A percentile compares a stretch with the other conserved stretches of the same genome.
Evolutionary conservation across 768 basidiomycete species (phyloP).

Genomic region (Mycena albidolilacea): DNA sequence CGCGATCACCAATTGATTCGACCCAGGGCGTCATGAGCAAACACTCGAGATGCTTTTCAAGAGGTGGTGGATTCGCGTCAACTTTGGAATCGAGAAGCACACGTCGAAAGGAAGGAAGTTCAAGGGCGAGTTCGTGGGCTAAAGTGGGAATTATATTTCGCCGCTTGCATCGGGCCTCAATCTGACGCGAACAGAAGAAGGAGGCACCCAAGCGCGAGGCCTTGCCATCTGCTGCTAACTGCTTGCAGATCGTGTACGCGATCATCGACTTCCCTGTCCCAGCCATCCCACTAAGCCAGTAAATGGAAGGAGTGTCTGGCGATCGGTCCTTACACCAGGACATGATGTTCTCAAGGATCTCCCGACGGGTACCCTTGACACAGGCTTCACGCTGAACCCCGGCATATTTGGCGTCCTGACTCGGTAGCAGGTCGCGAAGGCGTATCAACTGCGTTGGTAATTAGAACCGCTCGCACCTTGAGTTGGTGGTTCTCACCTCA

Average conservation of each 20-base stretch:
- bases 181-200: conserved; percentile 39
- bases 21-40: conserved; percentile 10
- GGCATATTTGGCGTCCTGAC: background rate
- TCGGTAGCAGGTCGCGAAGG: background rate
- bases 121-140: conserved; percentile 10
- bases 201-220: conserved; percentile 58
- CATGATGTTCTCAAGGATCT: background rate
- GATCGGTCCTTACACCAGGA: conserved; percentile 16
- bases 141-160: conserved; percentile 7
- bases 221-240: conserved; percentile 50
- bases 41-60: background rate
- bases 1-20: background rate
- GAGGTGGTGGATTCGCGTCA: conserved; percentile 7
- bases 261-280: conserved; percentile 47
- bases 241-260: conserved; percentile 37
- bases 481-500: background rate
- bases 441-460: background rate
- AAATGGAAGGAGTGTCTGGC: conserved; percentile 34
- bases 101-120: background rate
- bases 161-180: background rate
- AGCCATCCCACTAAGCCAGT: conserved; percentile 44
- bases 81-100: background rate
- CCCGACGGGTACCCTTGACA: background rate
- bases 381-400: background rate
- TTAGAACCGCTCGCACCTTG: background rate